phyloP scores from a whole-genome alignment of 202 grass and related monocot genomes.

The Brachypodium distachyon region DNA sequence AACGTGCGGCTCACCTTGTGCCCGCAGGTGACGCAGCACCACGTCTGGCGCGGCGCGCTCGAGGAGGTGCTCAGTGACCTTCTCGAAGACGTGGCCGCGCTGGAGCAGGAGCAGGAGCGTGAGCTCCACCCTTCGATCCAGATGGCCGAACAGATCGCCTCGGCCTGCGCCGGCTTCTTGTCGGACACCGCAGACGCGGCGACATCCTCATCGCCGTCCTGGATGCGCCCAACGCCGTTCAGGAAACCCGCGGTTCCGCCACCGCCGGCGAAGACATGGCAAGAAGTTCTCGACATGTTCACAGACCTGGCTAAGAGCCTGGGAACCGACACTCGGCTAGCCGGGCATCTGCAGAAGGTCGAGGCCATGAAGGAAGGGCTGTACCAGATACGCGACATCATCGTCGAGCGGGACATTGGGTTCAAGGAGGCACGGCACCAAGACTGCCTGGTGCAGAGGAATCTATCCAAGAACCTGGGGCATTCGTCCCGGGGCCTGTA shows the following conservation, averaged over 20 bases:
- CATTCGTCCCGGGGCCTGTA: slow-evolving; percentile 77
- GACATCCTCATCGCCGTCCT: slow-evolving; percentile 45
- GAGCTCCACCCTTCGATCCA: slow-evolving; percentile 1
- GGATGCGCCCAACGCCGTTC: slow-evolving; percentile 59
- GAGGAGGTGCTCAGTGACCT: slow-evolving; percentile 60
- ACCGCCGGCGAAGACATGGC: slow-evolving; percentile 47
- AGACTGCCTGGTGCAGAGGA: slow-evolving; percentile 72
- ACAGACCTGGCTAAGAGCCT: slow-evolving; percentile 51
- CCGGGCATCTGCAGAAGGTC: slow-evolving; percentile 46
- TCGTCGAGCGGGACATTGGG: slow-evolving; percentile 52
- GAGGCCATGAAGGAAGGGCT: slow-evolving; percentile 72
- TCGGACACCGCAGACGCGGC: slow-evolving; percentile 22
- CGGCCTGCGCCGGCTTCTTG: slow-evolving; percentile 42
- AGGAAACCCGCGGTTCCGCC: slow-evolving; percentile 18
- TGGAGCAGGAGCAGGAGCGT: no score
- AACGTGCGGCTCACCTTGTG: slow-evolving; percentile 55
- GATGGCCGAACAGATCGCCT: slow-evolving; percentile 71
- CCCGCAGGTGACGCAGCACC: slow-evolving; percentile 81
- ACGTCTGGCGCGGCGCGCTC: slow-evolving; percentile 65
- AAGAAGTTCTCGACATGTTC: slow-evolving; percentile 83
- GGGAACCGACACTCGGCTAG: slow-evolving; percentile 20
- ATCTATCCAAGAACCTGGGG: slow-evolving; percentile 58
- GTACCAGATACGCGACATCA: slow-evolving; percentile 58
- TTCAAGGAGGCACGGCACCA: slow-evolving; percentile 76
- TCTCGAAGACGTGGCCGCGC: slow-evolving; percentile 33